Conservation (phyloP, 768 basidiomycete genomes). For the Boletellus ananas region DNA sequence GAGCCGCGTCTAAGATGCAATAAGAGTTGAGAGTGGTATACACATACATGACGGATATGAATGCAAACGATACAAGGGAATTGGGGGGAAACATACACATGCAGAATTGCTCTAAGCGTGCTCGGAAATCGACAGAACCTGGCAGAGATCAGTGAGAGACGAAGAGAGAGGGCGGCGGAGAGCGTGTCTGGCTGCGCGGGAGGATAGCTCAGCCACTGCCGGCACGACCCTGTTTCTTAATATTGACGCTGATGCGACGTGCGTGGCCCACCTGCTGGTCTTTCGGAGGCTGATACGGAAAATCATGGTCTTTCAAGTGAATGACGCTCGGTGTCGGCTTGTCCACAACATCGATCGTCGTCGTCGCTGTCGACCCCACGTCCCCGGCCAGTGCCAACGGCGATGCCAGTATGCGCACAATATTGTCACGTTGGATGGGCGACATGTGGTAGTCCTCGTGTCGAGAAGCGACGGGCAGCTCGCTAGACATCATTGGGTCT, state of each 20-base stretch:
- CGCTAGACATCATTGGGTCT: conserved; percentile 6
- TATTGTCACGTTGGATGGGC: background rate
- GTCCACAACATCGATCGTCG: background rate
- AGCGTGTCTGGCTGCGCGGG: background rate
- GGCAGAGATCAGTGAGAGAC: too few species aligned
- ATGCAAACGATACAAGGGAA: background rate
- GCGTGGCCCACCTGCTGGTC: conserved; percentile 36
- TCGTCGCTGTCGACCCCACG: background rate
- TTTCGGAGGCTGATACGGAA: conserved; percentile 33
- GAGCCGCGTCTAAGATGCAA: too few species aligned
- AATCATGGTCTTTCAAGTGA: conserved; percentile 12
- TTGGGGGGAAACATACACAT: conserved; percentile 2
- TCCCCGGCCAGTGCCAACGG: background rate
- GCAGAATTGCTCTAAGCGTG: background rate
- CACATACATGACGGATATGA: too few species aligned
- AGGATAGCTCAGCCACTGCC: conserved; percentile 10
- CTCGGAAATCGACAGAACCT: background rate
- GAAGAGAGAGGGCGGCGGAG: background rate
- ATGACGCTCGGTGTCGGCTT: background rate
- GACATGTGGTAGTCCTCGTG: conserved; percentile 4
- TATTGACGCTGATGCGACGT: conserved; percentile 36
- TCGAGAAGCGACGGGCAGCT: conserved; percentile 12
- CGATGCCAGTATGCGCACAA: background rate
- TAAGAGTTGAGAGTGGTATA: too few species aligned
- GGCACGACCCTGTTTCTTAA: conserved; percentile 26